Conservation (phyloP, 306 rosid species). For the Casuarina glauca region DNA sequence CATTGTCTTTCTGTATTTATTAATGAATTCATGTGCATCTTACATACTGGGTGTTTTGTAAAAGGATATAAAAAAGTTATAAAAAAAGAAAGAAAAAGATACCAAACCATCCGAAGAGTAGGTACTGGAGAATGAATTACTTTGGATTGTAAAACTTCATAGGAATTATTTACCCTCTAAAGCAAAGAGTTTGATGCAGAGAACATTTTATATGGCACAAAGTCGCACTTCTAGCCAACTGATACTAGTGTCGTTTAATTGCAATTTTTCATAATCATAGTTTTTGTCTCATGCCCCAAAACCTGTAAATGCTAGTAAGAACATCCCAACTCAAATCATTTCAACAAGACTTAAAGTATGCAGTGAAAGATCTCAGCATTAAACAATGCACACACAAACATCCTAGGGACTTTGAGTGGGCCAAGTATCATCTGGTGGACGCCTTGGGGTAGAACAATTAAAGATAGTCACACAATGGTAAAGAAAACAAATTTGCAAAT, state of each 20-base stretch:
- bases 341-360: background rate
- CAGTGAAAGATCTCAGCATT: slow-evolving; percentile 1
- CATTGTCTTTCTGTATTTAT: background rate
- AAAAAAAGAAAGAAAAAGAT: background rate
- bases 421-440: background rate
- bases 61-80: too few species aligned
- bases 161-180: background rate
- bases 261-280: background rate
- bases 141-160: background rate
- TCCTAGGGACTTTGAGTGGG: background rate
- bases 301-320: background rate
- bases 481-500: slow-evolving; percentile 1
- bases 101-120: background rate
- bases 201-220: background rate
- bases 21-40: background rate
- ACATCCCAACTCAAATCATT: background rate
- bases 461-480: slow-evolving; percentile 8
- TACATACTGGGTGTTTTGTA: background rate
- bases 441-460: slow-evolving; percentile 12
- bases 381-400: background rate
- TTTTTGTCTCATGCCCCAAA: background rate
- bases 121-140: background rate
- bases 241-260: background rate
- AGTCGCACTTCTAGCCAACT: background rate
- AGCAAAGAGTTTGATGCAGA: background rate